Evolutionary conservation across 2,329 filamentous ascomycete species (phyloP).

Genomic region (Cladophialophora carrionii): DNA sequence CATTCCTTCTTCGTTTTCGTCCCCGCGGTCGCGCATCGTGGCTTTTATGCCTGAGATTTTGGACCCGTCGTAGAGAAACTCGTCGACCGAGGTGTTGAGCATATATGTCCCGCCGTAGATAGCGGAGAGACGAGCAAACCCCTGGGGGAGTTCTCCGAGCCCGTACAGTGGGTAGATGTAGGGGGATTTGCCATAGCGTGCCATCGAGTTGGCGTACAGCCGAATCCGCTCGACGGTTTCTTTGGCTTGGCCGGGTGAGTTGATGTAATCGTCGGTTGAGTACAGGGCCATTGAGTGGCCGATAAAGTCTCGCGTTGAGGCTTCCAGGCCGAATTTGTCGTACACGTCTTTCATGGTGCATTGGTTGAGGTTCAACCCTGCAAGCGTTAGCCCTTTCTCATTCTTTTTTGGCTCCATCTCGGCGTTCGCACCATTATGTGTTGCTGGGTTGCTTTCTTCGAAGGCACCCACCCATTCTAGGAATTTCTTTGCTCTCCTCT

Average conservation of each 20-base stretch:
- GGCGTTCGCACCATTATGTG: constrained; percentile 77
- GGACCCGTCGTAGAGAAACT: constrained; percentile 78
- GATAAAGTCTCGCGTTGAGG: constrained; percentile 89
- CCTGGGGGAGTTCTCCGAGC: constrained; percentile 93
- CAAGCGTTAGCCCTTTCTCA: constrained; percentile 7
- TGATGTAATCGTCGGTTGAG: constrained; percentile 85
- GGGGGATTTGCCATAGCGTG: constrained; percentile 94
- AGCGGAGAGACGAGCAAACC: constrained; percentile 93
- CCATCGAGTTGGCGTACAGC: constrained; percentile 96
- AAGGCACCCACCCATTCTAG: constrained; percentile 93
- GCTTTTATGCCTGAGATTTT: constrained; percentile 97
- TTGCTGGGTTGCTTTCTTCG: constrained; percentile 76
- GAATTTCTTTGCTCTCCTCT: constrained; percentile 94
- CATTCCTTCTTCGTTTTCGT: constrained; percentile 69
- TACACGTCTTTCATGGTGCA: constrained; percentile 98
- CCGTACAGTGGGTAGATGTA: constrained; percentile 99
- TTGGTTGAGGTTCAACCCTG: constrained; percentile 73
- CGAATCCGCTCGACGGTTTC: constrained; percentile 90
- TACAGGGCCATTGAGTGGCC: constrained; percentile 98
- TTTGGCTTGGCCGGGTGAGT: constrained; percentile 69
- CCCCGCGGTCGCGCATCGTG: constrained; percentile 87
- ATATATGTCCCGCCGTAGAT: constrained; percentile 99
- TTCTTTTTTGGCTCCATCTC: not conserved
- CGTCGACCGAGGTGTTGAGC: constrained; percentile 93
- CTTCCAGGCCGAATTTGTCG: constrained; percentile 93